Percentiles rank a stretch among this genome's conserved stretches.
These are phyloP conservation scores for Globisporangium nagaii DNA, from an alignment of 352 stramenopile genomes.

Conservation along the genomic window DNA sequence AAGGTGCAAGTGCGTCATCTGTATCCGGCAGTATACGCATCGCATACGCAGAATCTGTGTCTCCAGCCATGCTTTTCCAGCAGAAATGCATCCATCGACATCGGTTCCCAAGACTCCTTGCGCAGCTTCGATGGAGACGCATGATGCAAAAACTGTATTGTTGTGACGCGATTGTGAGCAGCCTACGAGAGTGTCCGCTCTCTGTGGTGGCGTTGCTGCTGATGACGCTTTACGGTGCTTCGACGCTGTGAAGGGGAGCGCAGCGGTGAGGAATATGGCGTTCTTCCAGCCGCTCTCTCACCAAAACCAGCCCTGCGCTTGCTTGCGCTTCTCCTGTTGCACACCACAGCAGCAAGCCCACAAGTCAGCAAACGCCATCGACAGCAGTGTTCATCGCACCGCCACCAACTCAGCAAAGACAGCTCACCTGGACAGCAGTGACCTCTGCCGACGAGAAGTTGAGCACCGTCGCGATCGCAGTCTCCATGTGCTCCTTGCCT, in stretches of 20 bases:
- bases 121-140: no score
- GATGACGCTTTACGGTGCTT: not conserved
- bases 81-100: no score
- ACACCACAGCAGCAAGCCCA: no score
- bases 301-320: slow-evolving; percentile 16
- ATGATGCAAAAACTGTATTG: not conserved
- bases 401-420: no score
- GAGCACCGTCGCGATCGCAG: slow-evolving; percentile 82
- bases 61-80: no score
- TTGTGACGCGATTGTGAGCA: not conserved
- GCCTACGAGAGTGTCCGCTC: not conserved
- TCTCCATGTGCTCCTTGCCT: slow-evolving; percentile 87
- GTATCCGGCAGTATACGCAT: no score
- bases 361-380: no score
- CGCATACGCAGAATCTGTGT: no score
- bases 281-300: slow-evolving; percentile 3
- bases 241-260: not conserved
- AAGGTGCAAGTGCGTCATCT: no score
- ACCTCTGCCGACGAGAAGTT: slow-evolving; percentile 77
- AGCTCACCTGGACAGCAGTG: slow-evolving; percentile 41
- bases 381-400: no score
- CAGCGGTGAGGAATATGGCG: no score
- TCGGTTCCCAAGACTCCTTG: no score
- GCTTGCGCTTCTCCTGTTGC: slow-evolving; percentile 13
- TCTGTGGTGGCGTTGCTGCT: not conserved